A percentile compares a stretch with the other conserved stretches of the same genome.
phyloP scores from a whole-genome alignment of 495 filamentous ascomycete species.

The Viridothelium virens region DNA sequence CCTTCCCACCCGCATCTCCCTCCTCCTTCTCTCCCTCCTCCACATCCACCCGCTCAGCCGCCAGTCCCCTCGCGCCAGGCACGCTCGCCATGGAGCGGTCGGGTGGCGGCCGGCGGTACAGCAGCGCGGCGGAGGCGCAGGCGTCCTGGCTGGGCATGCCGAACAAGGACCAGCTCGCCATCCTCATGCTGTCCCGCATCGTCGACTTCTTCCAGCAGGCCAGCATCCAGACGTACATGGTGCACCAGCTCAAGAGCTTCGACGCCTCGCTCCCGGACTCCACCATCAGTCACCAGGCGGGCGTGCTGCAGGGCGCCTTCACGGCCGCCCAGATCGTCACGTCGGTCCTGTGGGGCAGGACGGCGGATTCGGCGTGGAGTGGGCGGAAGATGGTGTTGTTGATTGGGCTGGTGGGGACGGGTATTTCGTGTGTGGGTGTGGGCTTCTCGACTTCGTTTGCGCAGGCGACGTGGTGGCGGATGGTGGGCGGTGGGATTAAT shows the following conservation, averaged over 20 bases:
- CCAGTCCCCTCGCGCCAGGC: slow-evolving; percentile 12
- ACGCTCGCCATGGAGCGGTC: slow-evolving; percentile 14
- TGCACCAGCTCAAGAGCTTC: slow-evolving; percentile 37
- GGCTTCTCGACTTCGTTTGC: slow-evolving; percentile 29
- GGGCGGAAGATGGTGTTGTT: slow-evolving; percentile 31
- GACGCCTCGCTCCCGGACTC: slow-evolving; percentile 30
- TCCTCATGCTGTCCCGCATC: slow-evolving; percentile 43
- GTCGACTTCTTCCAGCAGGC: slow-evolving; percentile 45
- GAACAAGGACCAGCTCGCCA: slow-evolving; percentile 41
- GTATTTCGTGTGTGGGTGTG: slow-evolving; percentile 29
- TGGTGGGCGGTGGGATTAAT: slow-evolving; percentile 31
- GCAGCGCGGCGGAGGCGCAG: neutral
- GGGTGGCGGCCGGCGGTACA: neutral
- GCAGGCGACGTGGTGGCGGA: slow-evolving; percentile 27
- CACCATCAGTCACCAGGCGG: slow-evolving; percentile 30
- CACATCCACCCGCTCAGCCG: neutral
- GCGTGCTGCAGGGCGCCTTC: slow-evolving; percentile 31
- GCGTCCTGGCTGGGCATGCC: slow-evolving; percentile 31
- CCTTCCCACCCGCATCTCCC: slow-evolving; percentile 12
- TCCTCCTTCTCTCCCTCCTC: slow-evolving; percentile 15
- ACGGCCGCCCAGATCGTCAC: slow-evolving; percentile 32
- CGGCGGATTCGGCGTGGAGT: slow-evolving; percentile 26
- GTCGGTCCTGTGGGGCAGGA: slow-evolving; percentile 30
- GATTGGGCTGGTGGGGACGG: slow-evolving; percentile 31
- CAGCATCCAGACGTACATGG: slow-evolving; percentile 56